phyloP scores from a whole-genome alignment of 345 rosid genomes.

The Citrus inodora region DNA sequence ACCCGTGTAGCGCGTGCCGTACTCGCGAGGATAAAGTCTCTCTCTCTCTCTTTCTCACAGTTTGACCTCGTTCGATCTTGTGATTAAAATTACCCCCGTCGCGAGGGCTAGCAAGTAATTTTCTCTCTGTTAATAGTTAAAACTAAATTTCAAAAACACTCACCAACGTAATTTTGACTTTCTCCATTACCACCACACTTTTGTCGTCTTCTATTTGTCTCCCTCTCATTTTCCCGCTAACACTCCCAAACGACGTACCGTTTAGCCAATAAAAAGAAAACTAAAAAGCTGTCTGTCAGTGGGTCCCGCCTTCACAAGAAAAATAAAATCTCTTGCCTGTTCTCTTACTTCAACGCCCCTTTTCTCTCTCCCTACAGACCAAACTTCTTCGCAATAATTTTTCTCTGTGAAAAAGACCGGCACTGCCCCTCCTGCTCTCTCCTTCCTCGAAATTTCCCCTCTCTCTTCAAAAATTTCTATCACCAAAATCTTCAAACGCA shows the following conservation, averaged over 20 bases:
- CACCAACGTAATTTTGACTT: no score
- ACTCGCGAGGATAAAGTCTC: background rate
- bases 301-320: slow-evolving; percentile 5
- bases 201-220: background rate
- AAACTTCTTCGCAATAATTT: background rate
- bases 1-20: background rate
- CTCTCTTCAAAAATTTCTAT: background rate
- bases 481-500: background rate
- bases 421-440: background rate
- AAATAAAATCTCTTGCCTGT: background rate
- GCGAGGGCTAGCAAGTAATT: background rate
- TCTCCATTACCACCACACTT: background rate
- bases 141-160: no score
- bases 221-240: background rate
- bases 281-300: background rate
- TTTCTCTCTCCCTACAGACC: background rate
- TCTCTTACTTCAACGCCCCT: background rate
- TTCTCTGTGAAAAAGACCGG: background rate
- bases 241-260: background rate
- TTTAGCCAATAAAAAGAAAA: background rate
- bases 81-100: background rate
- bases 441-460: slow-evolving; percentile 17
- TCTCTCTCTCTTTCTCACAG: background rate
- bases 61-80: background rate
- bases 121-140: no score